phyloP scores from a whole-genome alignment of 192 early-diverging fungal species.

The Lobosporangium transversale region DNA sequence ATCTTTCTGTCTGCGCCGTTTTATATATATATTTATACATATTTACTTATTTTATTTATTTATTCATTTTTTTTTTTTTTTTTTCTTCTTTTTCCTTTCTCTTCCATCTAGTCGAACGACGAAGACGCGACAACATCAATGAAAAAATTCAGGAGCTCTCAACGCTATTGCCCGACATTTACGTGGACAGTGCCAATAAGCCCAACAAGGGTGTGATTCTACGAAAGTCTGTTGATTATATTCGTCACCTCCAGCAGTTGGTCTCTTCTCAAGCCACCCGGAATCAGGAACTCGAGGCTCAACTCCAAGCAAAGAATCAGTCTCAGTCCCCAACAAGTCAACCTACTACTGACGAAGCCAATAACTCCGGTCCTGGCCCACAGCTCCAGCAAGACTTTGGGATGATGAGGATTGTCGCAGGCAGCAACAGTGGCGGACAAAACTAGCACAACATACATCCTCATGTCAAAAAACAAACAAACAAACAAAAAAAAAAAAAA shows the following conservation, averaged over 20 bases:
- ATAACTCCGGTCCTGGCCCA: slow-evolving; percentile 27
- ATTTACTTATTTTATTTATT: not conserved
- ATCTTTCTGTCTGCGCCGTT: no score
- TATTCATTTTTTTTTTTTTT: slow-evolving; percentile 1
- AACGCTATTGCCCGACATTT: slow-evolving; percentile 82
- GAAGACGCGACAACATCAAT: slow-evolving; percentile 97
- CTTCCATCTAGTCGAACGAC: slow-evolving; percentile 78
- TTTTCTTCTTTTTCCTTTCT: not conserved
- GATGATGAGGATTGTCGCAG: slow-evolving; percentile 48
- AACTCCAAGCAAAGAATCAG: slow-evolving; percentile 25
- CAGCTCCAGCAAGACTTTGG: slow-evolving; percentile 52
- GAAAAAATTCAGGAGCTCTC: slow-evolving; percentile 96
- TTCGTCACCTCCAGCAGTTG: slow-evolving; percentile 79
- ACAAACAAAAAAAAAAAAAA: no score
- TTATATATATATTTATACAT: not conserved
- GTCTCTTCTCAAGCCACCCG: slow-evolving; percentile 72
- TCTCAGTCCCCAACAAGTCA: not conserved
- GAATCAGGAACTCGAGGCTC: slow-evolving; percentile 77
- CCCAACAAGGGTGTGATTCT: slow-evolving; percentile 97
- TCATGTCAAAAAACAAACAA: not conserved
- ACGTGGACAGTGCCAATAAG: slow-evolving; percentile 82
- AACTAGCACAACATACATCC: slow-evolving; percentile 10
- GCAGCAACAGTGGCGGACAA: slow-evolving; percentile 20
- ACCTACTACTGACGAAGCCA: slow-evolving; percentile 11
- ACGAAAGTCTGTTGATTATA: slow-evolving; percentile 93